Evolutionary conservation across 1,284 basidiomycete genomes (phyloP).

Genomic region (Vanrija sp.): DNA sequence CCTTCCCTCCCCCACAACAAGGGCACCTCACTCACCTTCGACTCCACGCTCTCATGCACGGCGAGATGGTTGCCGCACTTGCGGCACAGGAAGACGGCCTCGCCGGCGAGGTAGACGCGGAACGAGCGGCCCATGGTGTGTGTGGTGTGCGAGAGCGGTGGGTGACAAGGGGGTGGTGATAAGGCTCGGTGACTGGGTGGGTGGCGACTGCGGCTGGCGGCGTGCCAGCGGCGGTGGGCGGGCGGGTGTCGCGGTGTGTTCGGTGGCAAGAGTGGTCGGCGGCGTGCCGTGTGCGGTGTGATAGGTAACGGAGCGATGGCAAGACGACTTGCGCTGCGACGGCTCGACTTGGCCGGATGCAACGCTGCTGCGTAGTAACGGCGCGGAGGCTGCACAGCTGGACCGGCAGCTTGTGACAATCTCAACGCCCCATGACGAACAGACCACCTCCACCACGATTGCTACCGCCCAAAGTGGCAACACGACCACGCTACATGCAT

Average conservation of each 20-base stretch:
- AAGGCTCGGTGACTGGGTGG: neutral
- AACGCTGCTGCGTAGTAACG: too few species aligned
- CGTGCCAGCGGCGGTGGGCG: neutral
- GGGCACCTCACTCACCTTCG: conserved; percentile 61
- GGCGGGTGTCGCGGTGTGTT: neutral
- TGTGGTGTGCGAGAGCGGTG: neutral
- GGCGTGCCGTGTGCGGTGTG: too few species aligned
- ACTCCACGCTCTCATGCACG: conserved; percentile 86
- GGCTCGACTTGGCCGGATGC: too few species aligned
- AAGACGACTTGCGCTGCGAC: too few species aligned
- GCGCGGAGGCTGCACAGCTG: too few species aligned
- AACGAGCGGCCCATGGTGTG: conserved; percentile 41
- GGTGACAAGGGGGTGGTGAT: neutral
- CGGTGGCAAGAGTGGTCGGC: neutral
- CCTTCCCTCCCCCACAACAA: neutral
- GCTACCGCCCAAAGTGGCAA: too few species aligned
- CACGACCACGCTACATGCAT: too few species aligned
- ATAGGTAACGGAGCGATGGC: too few species aligned
- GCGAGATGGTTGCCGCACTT: conserved; percentile 90
- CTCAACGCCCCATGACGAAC: too few species aligned
- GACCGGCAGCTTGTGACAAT: too few species aligned
- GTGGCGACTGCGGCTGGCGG: neutral
- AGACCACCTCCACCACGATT: too few species aligned
- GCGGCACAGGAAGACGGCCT: conserved; percentile 85
- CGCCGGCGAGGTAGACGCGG: conserved; percentile 79